A percentile compares a stretch with the other conserved stretches of the same genome.
Evolutionary conservation across 2,329 filamentous ascomycete species (phyloP).

Genomic region (Pseudogymnoascus sp.): DNA sequence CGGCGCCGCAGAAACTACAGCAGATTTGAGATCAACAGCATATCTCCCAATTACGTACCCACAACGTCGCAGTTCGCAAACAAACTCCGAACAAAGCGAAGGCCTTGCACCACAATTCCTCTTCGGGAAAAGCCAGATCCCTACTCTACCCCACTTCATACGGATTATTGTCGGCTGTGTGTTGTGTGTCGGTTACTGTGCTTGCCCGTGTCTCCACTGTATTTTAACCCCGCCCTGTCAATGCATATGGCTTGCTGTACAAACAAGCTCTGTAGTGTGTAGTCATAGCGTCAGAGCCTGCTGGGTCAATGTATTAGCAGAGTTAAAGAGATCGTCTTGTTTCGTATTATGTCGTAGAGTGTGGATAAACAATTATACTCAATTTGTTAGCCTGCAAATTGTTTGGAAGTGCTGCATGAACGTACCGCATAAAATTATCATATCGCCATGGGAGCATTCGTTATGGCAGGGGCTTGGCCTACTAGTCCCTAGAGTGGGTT

Average conservation of each 20-base stretch:
- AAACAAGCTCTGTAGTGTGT: not conserved
- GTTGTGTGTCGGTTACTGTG: not conserved
- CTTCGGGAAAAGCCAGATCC: not conserved
- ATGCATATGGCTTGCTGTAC: not conserved
- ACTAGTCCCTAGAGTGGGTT: not conserved
- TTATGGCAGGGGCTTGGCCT: not conserved
- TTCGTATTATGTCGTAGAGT: not conserved
- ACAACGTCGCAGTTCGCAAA: not conserved
- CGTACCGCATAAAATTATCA: not conserved
- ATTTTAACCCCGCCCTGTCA: not conserved
- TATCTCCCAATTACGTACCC: not conserved
- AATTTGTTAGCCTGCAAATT: not conserved
- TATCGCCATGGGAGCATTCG: not conserved
- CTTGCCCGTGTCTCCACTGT: not conserved
- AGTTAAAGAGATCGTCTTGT: not conserved
- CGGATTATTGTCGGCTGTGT: not conserved
- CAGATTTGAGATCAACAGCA: not conserved
- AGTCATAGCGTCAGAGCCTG: not conserved
- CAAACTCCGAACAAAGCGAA: not conserved
- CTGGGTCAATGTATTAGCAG: not conserved
- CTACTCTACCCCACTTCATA: not conserved
- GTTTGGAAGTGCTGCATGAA: not conserved
- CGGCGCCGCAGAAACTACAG: not conserved
- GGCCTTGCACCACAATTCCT: not conserved
- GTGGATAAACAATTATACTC: not conserved